A percentile compares a stretch with the other conserved stretches of the same genome.
These are phyloP conservation scores for Saccharomycopsis phalli DNA, from an alignment of 1,139 yeast genomes.

Conservation along the genomic window DNA sequence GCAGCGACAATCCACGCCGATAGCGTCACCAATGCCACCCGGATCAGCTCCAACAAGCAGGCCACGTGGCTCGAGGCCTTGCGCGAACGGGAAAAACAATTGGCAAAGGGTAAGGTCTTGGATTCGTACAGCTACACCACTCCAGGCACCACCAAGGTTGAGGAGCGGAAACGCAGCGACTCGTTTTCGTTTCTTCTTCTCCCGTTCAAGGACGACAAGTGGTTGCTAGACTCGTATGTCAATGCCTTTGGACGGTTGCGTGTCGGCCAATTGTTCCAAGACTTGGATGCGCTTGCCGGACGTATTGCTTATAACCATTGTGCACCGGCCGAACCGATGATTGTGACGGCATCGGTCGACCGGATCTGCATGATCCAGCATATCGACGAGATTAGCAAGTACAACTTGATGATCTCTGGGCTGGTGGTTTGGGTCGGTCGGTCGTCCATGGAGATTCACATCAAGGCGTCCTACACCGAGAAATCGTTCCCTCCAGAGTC, in stretches of 20 bases:
- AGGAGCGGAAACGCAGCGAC: conserved; percentile 66
- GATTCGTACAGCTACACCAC: conserved; percentile 65
- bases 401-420: conserved; percentile 77
- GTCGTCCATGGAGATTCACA: conserved; percentile 91
- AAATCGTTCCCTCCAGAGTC: conserved; percentile 36
- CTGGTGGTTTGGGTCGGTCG: conserved; percentile 90
- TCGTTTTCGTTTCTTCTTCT: conserved; percentile 65
- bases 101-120: conserved; percentile 58
- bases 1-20: conserved; percentile 57
- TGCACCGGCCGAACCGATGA: conserved; percentile 85
- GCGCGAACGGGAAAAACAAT: conserved; percentile 61
- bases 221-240: conserved; percentile 79
- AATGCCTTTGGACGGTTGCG: conserved; percentile 83
- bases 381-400: conserved; percentile 67
- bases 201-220: conserved; percentile 77
- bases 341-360: conserved; percentile 92
- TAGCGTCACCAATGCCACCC: conserved; percentile 30
- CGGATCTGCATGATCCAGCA: conserved; percentile 81
- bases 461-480: conserved; percentile 73
- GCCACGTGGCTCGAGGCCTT: conserved; percentile 83
- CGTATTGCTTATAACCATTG: conserved; percentile 81
- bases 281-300: conserved; percentile 83
- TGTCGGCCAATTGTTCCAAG: conserved; percentile 88
- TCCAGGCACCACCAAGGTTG: conserved; percentile 62
- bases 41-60: conserved; percentile 33